These are phyloP conservation scores for Piromyces sp. DNA, from an alignment of 192 early-diverging fungal genomes.

Conservation along the genomic window DNA sequence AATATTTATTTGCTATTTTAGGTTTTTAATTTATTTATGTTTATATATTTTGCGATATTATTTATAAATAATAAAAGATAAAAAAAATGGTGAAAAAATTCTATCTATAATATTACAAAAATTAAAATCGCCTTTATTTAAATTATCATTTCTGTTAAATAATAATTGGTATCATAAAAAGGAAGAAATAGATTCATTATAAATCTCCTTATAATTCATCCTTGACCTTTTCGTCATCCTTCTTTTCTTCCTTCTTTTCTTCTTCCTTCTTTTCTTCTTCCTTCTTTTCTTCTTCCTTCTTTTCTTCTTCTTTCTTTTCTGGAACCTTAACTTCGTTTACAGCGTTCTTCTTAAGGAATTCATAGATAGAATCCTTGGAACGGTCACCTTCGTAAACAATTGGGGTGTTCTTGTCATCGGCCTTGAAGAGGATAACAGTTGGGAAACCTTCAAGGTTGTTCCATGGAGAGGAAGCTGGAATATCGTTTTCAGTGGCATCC, in stretches of 20 bases:
- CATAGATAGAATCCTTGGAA: slow-evolving; percentile 50
- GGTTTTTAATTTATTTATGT: too few relatives aligned
- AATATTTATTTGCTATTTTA: too few relatives aligned
- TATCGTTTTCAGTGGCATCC: slow-evolving; percentile 87
- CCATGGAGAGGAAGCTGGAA: slow-evolving; percentile 42
- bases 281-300: slow-evolving; percentile 1
- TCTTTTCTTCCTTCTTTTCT: not conserved
- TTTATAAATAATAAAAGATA: too few relatives aligned
- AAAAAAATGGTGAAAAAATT: too few relatives aligned
- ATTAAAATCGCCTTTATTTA: too few relatives aligned
- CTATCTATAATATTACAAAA: too few relatives aligned
- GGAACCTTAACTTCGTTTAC: slow-evolving; percentile 19
- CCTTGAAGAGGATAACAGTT: slow-evolving; percentile 83
- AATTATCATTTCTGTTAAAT: too few relatives aligned
- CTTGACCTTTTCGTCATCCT: not conserved
- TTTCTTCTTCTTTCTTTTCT: slow-evolving; percentile 9
- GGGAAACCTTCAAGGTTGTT: slow-evolving; percentile 73
- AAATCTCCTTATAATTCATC: not conserved
- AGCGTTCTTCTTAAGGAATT: slow-evolving; percentile 63
- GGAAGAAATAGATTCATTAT: too few relatives aligned
- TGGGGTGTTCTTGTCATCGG: slow-evolving; percentile 47
- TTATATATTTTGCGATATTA: too few relatives aligned
- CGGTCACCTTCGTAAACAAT: slow-evolving; percentile 75
- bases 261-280: not conserved
- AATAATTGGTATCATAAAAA: too few relatives aligned